Evolutionary conservation across 2,329 filamentous ascomycete genomes (phyloP).

Genomic region (Diplodia scrobiculata): DNA sequence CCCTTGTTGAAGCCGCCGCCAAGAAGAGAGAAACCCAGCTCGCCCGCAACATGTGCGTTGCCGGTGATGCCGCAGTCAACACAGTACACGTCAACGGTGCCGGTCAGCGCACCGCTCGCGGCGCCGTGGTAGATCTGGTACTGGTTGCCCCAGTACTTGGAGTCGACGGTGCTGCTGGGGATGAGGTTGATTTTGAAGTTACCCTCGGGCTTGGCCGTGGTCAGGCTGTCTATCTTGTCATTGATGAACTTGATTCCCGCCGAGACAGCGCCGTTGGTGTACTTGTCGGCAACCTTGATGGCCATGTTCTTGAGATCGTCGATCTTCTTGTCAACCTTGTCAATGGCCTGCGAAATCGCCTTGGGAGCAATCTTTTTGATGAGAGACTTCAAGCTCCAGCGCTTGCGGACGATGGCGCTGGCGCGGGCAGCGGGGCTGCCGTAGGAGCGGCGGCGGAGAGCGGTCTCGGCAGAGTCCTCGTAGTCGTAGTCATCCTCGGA

Average conservation of each 20-base stretch:
- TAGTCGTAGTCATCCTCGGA: slow-evolving; percentile 2
- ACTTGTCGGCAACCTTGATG: slow-evolving; percentile 8
- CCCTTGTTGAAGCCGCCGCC: slow-evolving; percentile 6
- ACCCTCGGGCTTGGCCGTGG: slow-evolving; percentile 2
- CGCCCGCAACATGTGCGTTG: slow-evolving; percentile 6
- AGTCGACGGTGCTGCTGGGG: slow-evolving; percentile 6
- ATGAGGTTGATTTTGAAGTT: slow-evolving; percentile 9
- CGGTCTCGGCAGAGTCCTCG: background rate
- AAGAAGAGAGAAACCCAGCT: slow-evolving; percentile 4
- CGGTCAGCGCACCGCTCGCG: background rate
- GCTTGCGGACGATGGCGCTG: background rate
- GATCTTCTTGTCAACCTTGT: slow-evolving; percentile 9
- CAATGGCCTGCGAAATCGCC: background rate
- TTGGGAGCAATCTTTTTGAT: background rate
- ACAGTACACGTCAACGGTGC: slow-evolving; percentile 5
- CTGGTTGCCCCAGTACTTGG: slow-evolving; percentile 14
- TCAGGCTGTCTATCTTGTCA: slow-evolving; percentile 12
- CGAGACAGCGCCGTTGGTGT: slow-evolving; percentile 1
- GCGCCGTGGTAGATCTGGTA: slow-evolving; percentile 7
- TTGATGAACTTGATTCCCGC: slow-evolving; percentile 9
- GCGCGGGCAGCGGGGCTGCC: slow-evolving; percentile 1
- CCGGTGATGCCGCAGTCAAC: slow-evolving; percentile 7
- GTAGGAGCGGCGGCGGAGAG: background rate
- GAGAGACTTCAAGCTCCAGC: slow-evolving; percentile 1
- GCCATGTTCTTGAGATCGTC: slow-evolving; percentile 8